Evolutionary conservation across 495 filamentous ascomycete genomes (phyloP).

Genomic region (Lindgomyces ingoldianus): DNA sequence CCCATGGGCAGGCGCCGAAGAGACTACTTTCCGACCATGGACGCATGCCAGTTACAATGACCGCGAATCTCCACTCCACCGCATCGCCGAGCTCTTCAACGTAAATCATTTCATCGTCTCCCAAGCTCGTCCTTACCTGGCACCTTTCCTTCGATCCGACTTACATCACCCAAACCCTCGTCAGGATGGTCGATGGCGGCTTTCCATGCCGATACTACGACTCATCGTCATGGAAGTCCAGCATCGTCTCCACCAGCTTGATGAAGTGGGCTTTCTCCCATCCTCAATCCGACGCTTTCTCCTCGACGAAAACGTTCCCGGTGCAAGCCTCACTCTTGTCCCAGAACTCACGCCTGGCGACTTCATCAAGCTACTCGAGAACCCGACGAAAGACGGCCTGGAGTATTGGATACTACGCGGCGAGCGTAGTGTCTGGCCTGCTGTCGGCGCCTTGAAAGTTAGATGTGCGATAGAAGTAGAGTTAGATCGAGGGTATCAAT

Average conservation of each 20-base stretch:
- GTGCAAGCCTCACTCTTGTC: slow-evolving; percentile 76
- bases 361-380: slow-evolving; percentile 74
- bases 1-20: slow-evolving; percentile 72
- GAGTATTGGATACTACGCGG: slow-evolving; percentile 85
- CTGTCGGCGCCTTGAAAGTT: slow-evolving; percentile 78
- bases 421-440: slow-evolving; percentile 89
- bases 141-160: slow-evolving; percentile 82
- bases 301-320: slow-evolving; percentile 85
- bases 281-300: slow-evolving; percentile 70
- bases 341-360: slow-evolving; percentile 73
- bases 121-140: slow-evolving; percentile 75
- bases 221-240: slow-evolving; percentile 74
- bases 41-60: slow-evolving; percentile 69
- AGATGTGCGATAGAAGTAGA: slow-evolving; percentile 87
- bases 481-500: slow-evolving; percentile 79
- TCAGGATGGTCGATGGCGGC: slow-evolving; percentile 55
- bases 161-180: slow-evolving; percentile 71
- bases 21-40: slow-evolving; percentile 68
- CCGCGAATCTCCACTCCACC: slow-evolving; percentile 74
- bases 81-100: slow-evolving; percentile 91
- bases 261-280: slow-evolving; percentile 73
- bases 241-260: slow-evolving; percentile 80
- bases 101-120: slow-evolving; percentile 85
- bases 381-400: slow-evolving; percentile 71
- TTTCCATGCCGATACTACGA: slow-evolving; percentile 65